Conservation (phyloP, 2,329 filamentous ascomycete species). For the Hymenoscyphus occultus region DNA sequence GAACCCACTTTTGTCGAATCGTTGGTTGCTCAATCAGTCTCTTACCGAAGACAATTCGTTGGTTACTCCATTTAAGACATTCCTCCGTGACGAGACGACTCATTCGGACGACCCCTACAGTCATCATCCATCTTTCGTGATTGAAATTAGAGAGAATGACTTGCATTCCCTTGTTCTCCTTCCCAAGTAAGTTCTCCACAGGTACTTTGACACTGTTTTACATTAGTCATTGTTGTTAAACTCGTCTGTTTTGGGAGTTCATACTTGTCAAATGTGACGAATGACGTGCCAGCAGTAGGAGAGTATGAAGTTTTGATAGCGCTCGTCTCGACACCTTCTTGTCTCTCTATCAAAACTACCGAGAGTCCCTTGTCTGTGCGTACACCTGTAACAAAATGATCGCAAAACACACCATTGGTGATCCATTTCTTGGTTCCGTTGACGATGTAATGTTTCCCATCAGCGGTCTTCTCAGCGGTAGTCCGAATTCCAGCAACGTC, state of each 20-base stretch:
- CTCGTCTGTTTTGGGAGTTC: background rate
- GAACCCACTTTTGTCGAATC: conserved; percentile 69
- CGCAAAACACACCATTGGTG: conserved; percentile 74
- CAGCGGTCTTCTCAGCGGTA: conserved; percentile 70
- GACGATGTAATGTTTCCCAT: conserved; percentile 69
- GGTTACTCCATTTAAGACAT: conserved; percentile 84
- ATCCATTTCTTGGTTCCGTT: conserved; percentile 85
- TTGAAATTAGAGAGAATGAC: conserved; percentile 88
- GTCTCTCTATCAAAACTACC: conserved; percentile 71
- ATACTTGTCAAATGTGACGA: conserved; percentile 34
- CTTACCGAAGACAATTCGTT: conserved; percentile 81
- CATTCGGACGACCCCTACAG: conserved; percentile 61
- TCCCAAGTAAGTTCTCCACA: conserved; percentile 70
- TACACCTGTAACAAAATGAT: conserved; percentile 82
- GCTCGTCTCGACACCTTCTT: conserved; percentile 72
- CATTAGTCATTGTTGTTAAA: conserved; percentile 40
- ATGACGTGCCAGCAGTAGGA: conserved; percentile 72
- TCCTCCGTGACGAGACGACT: conserved; percentile 73
- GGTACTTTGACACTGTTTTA: conserved; percentile 88
- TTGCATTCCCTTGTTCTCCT: conserved; percentile 82
- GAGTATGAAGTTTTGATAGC: conserved; percentile 81
- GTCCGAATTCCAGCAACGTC: conserved; percentile 80
- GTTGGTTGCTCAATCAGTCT: conserved; percentile 79
- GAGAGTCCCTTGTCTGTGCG: conserved; percentile 76
- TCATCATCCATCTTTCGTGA: conserved; percentile 80